Evolutionary conservation across 2,329 filamentous ascomycete genomes (phyloP), one percentile per base, ranked within the genome.

Genomic region (Aspergillus pseudoterreus): DNA sequence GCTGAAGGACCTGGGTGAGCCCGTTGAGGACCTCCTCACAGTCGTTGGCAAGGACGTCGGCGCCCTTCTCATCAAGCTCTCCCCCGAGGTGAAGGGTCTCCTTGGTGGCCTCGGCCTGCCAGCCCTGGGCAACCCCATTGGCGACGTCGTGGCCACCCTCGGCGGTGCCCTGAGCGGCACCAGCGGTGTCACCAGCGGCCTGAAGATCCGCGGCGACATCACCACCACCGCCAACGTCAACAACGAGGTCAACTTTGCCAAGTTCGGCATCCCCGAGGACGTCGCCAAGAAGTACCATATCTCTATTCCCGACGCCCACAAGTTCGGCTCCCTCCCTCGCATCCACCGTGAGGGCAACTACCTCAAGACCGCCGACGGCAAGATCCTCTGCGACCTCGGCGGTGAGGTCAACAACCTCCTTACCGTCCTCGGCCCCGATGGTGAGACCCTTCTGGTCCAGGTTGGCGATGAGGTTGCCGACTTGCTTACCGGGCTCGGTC

Each of bases 401-500:
- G 60, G 57, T 41, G 57, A 66, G 11, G 44, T 66, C 50, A 52
- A 68, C n/a, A 53, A 54, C 35, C 61, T 67, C 24, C 59, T 70
- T 39, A 67, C 63, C 43, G 63, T 68, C 48, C 57, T 66, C 45
- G 60, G 62, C 35, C 54, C 63, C 54, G 65, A 69, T 35, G 60
- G 52, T 12, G 55, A 58, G 50, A 60, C 57, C 55, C 64, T 70
- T 36, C 62, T 69, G 45, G 59, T 69, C 47, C 46, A 59, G 47
- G 66, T 69, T 46, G 61, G 63, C 55, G 54, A 64, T 35, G 52
- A 57, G 22, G 58, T 69, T 19, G 53, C 60, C 41, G 58, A 54
- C 43, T 61, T 68, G 42, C 51, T 69, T 17, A 58, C 59, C 17
- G 60, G 63, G 21, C 62, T 68, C 15, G 60, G 65, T 43, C 66